Conservation (phyloP, 306 rosid genomes). For the Cucurbita moschata region DNA sequence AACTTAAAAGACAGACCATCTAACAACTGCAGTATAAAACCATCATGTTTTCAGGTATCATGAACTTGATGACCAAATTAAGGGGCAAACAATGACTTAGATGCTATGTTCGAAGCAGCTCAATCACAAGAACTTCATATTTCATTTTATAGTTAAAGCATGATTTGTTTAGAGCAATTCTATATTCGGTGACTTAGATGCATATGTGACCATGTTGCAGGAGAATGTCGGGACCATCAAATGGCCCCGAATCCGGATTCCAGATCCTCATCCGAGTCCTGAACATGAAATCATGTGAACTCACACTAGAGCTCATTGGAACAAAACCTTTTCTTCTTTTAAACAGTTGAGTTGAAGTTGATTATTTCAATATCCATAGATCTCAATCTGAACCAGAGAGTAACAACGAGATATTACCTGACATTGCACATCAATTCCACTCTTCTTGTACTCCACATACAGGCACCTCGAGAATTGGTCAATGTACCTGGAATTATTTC, state of each 20-base stretch:
- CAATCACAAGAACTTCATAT: too few relatives aligned
- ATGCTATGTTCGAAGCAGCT: too few relatives aligned
- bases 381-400: background rate
- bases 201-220: too few relatives aligned
- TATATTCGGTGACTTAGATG: too few relatives aligned
- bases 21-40: background rate
- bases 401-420: conserved; percentile 46
- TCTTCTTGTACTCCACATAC: conserved; percentile 86
- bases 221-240: too few relatives aligned
- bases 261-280: too few relatives aligned
- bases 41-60: background rate
- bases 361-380: background rate
- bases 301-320: background rate
- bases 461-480: conserved; percentile 91
- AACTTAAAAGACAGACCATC: background rate
- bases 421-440: conserved; percentile 95
- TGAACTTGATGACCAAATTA: background rate
- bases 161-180: too few relatives aligned
- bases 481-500: conserved; percentile 44
- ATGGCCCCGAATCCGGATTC: too few relatives aligned
- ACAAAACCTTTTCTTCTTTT: background rate
- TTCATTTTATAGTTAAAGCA: too few relatives aligned
- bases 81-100: background rate
- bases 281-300: background rate
- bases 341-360: background rate